phyloP scores from a whole-genome alignment of 768 basidiomycete species.

The Suillus clintonianus region DNA sequence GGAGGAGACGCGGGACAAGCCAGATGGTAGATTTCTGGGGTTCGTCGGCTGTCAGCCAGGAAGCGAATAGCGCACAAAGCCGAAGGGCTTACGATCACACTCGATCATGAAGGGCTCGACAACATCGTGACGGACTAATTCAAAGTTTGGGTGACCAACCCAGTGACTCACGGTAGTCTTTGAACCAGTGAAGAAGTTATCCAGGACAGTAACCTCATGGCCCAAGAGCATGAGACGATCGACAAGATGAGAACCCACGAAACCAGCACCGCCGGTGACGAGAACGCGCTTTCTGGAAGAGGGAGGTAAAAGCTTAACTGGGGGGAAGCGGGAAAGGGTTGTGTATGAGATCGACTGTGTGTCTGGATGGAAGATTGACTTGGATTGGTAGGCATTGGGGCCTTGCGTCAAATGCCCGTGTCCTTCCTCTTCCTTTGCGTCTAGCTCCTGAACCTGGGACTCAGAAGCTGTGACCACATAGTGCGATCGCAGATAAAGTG shows the following conservation, averaged over 20 bases:
- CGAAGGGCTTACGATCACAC: slow-evolving; percentile 78
- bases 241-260: slow-evolving; percentile 97
- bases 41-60: background rate
- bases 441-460: slow-evolving; percentile 37
- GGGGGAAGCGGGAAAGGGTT: slow-evolving; percentile 88
- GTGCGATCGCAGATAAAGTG: slow-evolving; percentile 86
- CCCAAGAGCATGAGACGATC: slow-evolving; percentile 98
- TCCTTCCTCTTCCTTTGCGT: slow-evolving; percentile 40
- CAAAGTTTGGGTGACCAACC: slow-evolving; percentile 98
- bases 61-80: slow-evolving; percentile 1
- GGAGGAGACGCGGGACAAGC: slow-evolving; percentile 97
- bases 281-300: slow-evolving; percentile 84
- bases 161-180: slow-evolving; percentile 96
- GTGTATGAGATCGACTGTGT: slow-evolving; percentile 87
- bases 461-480: slow-evolving; percentile 55
- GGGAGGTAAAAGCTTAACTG: slow-evolving; percentile 84
- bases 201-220: slow-evolving; percentile 95
- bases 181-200: slow-evolving; percentile 98
- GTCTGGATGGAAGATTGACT: slow-evolving; percentile 83
- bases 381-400: slow-evolving; percentile 64
- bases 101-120: slow-evolving; percentile 98
- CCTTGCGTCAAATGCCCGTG: slow-evolving; percentile 59
- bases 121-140: slow-evolving; percentile 96
- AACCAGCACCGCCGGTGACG: slow-evolving; percentile 98
- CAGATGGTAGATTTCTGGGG: slow-evolving; percentile 92